Base-by-base conservation (phyloP, 441 rosid genomes). In the Populus trichocarpa region DNA sequence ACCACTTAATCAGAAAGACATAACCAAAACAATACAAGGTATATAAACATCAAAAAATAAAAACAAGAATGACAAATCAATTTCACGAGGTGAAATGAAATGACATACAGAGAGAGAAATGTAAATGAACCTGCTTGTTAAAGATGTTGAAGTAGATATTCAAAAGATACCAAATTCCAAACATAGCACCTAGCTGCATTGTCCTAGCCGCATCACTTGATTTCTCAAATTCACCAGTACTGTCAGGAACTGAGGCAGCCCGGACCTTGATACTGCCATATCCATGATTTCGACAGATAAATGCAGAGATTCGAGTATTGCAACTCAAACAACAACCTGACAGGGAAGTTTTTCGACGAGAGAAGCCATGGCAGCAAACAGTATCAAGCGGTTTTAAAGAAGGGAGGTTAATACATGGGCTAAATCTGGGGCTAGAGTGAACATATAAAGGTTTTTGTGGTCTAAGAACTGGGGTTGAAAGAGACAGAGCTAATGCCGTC, bases 101-200 rank as follows among this genome's bases (percentile, higher is more conserved):
- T 16, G 50, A 38, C 20, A 16, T 53, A 57, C 18, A 13, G 22
- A 73, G 23, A 40, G 22, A 73, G 23, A 40, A 53, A 69, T 59
- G 8, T 30, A 53, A 78, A 18, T 53, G 71, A 46, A 93, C 98
- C 98, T 96, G 99, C 78, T 96, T 96, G 86, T 94, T 94, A 84
- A 88, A 90, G 79, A 96, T 94, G 85, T 96, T 96, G 97, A 90
- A 96, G 96, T 89, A 91, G 84, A 94, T 96, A 64, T 94, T 96
- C 84, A 96, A 88, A 79, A 91, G 84, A 85, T 87, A 92, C 98
- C 97, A 96, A 33, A 94, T 64, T 64, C 91, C 98, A 85, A 96
- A 90, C 89, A 94, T 77, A 74, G 87, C 68, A 30, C 90, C 96
- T 30, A 92, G 93, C 86, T 86, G 87, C 22, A 88, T 28, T 0